Evolutionary conservation across 176 grass and related monocot species (phyloP), one percentile per base, ranked within the genome.

Genomic region (Lolium rigidum): DNA sequence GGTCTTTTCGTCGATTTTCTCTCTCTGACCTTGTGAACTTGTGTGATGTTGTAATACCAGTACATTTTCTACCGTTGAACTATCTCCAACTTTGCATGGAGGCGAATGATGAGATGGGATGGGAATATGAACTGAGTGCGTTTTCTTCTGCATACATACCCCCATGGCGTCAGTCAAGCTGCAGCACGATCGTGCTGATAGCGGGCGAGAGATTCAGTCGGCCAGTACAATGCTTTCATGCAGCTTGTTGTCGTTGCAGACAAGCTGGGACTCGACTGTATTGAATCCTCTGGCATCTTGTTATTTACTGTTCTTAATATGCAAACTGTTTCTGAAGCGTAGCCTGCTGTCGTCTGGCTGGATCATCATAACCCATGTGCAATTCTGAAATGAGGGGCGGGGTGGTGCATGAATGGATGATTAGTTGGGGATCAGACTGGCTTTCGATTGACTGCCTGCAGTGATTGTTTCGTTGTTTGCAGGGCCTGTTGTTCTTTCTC

Each of bases 251-350:
- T 25, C 5, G 20, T 24, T 24, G 70, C 70, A 15, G 5, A 12
- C 24, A 16, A 37, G 49, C 74, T 76, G 74, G 14, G 47, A 25
- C 72, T 16, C 47, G 47, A 18, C 72, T 1, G 50, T 87, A 84
- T 84, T 91, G 41, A 43, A 43, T 43, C 7, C 41, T 43, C 41
- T 43, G 41, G 41, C 41, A 5, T 43, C 75, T 80, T 80, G 80
- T 59, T 28, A 68, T 91, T 84, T 84, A 80, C 84, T 80, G 41
- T 35, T 35, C 41, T 43, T 43, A 43, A 43, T 80, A 67, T 59
- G 69, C 81, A 21, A 75, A 85, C 77, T 88, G 69, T 77, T 73
- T 65, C 75, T 76, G 38, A 16, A 87, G 85, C 41, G 9, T 77
- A 74, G 11, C 70, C 24, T 87, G 81, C 80, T 9, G 10, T 39